Conservation (phyloP, 1,284 basidiomycete genomes). For the Mycena citricolor region DNA sequence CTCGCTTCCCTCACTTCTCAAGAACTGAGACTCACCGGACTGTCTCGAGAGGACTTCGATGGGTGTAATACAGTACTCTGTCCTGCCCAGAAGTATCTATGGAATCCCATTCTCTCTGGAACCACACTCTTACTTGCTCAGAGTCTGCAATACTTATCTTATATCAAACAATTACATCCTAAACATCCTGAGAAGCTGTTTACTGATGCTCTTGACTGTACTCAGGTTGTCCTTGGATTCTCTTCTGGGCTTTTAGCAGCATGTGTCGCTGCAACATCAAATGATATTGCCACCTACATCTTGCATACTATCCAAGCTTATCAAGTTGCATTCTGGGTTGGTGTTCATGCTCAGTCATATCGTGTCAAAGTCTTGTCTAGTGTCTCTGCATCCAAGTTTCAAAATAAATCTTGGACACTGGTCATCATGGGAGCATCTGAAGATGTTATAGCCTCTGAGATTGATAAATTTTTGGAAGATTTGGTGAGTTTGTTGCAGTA, state of each 20-base stretch:
- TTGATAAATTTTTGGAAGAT: background rate
- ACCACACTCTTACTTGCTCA: constrained; percentile 53
- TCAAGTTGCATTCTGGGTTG: constrained; percentile 58
- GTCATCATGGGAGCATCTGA: background rate
- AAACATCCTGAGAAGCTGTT: constrained; percentile 34
- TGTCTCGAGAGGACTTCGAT: constrained; percentile 45
- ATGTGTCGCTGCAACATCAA: constrained; percentile 50
- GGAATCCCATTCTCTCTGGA: constrained; percentile 53
- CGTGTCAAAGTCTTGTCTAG: background rate
- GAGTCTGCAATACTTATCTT: constrained; percentile 50
- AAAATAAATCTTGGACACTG: background rate
- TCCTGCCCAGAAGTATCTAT: constrained; percentile 32
- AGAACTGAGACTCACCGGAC: constrained; percentile 35
- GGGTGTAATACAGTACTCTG: constrained; percentile 39
- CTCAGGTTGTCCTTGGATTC: constrained; percentile 49
- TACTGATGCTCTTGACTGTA: constrained; percentile 35
- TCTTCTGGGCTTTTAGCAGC: constrained; percentile 64
- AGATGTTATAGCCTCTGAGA: background rate
- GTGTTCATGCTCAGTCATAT: constrained; percentile 22
- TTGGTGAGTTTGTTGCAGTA: background rate
- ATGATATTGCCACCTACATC: constrained; percentile 42
- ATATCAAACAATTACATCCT: constrained; percentile 32
- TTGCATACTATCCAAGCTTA: constrained; percentile 48
- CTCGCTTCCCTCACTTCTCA: constrained; percentile 41
- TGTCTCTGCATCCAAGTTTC: background rate